Evolutionary conservation across 1,139 yeast species (phyloP).

Genomic region (Spencermartinsiella ligniputridi): DNA sequence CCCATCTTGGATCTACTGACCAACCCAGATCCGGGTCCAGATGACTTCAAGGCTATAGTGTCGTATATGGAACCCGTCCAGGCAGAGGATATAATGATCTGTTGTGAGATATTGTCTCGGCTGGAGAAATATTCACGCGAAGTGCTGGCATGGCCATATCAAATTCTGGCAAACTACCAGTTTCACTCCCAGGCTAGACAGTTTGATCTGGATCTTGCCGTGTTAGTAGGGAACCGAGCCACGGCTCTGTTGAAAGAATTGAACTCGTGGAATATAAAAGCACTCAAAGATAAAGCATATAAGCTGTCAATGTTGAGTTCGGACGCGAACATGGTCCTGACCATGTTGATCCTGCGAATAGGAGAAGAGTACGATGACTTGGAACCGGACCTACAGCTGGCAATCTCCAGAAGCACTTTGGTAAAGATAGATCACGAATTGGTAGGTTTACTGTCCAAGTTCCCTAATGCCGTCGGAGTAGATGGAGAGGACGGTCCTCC

Average conservation of each 20-base stretch:
- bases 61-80: constrained; percentile 23
- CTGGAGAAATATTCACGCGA: constrained; percentile 27
- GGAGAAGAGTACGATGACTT: constrained; percentile 26
- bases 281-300: constrained; percentile 30
- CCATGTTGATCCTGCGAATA: constrained; percentile 33
- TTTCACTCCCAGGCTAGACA: constrained; percentile 28
- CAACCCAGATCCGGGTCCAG: constrained; percentile 17
- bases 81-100: constrained; percentile 28
- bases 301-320: constrained; percentile 21
- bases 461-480: constrained; percentile 5
- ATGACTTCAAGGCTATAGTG: constrained; percentile 28
- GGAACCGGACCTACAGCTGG: constrained; percentile 32
- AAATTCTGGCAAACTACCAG: constrained; percentile 27
- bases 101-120: constrained; percentile 28
- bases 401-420: constrained; percentile 34
- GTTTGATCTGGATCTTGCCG: constrained; percentile 34
- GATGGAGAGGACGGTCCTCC: constrained; percentile 12
- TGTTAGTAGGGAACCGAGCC: constrained; percentile 29
- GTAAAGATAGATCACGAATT: constrained; percentile 35
- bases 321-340: constrained; percentile 33
- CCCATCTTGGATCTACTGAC: constrained; percentile 29
- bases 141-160: constrained; percentile 30
- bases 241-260: constrained; percentile 29
- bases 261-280: constrained; percentile 30
- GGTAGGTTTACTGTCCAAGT: constrained; percentile 23